Conservation (phyloP, 1,284 basidiomycete species). For the Singerocomus inundabilis region DNA sequence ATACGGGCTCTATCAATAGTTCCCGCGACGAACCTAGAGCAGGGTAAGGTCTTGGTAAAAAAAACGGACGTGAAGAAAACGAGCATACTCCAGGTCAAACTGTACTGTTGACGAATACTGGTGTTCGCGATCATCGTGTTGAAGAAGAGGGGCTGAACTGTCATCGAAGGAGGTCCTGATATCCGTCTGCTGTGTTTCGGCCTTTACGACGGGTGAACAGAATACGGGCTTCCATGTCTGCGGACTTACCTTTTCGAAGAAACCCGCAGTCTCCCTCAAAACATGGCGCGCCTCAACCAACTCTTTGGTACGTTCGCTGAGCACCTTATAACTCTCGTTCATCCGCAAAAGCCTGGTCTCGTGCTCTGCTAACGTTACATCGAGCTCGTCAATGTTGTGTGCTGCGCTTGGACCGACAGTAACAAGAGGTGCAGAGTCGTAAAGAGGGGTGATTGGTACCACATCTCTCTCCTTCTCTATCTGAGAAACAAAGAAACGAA, state of each 20-base stretch:
- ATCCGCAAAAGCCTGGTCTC: conserved; percentile 87
- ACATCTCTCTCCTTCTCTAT: conserved; percentile 84
- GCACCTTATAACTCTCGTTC: conserved; percentile 91
- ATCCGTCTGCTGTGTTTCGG: conserved; percentile 76
- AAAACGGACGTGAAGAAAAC: not conserved
- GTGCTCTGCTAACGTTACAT: conserved; percentile 84
- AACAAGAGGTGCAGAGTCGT: conserved; percentile 79
- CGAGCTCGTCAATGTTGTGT: conserved; percentile 92
- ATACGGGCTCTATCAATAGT: conserved; percentile 94
- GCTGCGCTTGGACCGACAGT: conserved; percentile 89
- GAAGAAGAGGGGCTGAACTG: conserved; percentile 86
- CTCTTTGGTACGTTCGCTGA: conserved; percentile 86
- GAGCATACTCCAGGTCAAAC: conserved; percentile 83
- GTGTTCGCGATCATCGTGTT: conserved; percentile 84
- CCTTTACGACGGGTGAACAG: conserved; percentile 44
- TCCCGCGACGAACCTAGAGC: conserved; percentile 84
- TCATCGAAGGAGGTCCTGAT: conserved; percentile 92
- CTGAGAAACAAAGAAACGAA: conserved; percentile 87
- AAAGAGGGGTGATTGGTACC: conserved; percentile 78
- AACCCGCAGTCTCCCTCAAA: conserved; percentile 92
- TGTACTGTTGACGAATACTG: conserved; percentile 56
- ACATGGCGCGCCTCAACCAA: conserved; percentile 93
- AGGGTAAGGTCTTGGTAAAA: conserved; percentile 2
- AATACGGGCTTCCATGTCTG: not conserved
- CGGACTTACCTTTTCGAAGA: conserved; percentile 80